phyloP scores from a whole-genome alignment of 78 protist species.

The Chrysochromulina tobinii region DNA sequence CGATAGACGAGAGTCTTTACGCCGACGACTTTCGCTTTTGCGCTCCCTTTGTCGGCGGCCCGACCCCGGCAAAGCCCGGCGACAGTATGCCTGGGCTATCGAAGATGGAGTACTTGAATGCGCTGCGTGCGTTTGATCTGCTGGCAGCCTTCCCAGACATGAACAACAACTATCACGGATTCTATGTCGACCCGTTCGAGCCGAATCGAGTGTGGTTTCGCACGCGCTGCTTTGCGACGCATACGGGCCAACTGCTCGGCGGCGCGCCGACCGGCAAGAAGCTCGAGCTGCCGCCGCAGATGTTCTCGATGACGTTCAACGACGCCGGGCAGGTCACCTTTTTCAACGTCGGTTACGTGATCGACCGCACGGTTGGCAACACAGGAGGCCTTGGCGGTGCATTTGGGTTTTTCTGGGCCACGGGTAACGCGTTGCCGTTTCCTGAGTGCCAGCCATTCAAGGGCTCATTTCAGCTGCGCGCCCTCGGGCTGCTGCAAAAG shows the following conservation, averaged over 20 bases:
- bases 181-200: constrained; percentile 9
- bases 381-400: constrained; percentile 12
- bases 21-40: no score
- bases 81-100: no score
- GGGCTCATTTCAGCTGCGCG: not conserved
- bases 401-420: not conserved
- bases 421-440: not conserved
- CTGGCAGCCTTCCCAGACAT: not conserved
- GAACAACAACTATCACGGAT: not conserved
- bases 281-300: not conserved
- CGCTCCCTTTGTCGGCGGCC: no score
- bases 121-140: not conserved
- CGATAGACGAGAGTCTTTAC: no score
- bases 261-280: constrained; percentile 13
- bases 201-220: constrained; percentile 13
- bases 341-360: not conserved
- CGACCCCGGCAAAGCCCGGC: no score
- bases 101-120: not conserved
- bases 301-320: not conserved
- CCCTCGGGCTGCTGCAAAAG: not conserved
- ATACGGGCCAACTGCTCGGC: not conserved
- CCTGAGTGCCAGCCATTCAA: not conserved
- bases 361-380: not conserved
- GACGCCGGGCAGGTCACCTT: not conserved
- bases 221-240: not conserved